phyloP scores from a whole-genome alignment of 352 stramenopile species.

The Pseudoperonospora humuli region DNA sequence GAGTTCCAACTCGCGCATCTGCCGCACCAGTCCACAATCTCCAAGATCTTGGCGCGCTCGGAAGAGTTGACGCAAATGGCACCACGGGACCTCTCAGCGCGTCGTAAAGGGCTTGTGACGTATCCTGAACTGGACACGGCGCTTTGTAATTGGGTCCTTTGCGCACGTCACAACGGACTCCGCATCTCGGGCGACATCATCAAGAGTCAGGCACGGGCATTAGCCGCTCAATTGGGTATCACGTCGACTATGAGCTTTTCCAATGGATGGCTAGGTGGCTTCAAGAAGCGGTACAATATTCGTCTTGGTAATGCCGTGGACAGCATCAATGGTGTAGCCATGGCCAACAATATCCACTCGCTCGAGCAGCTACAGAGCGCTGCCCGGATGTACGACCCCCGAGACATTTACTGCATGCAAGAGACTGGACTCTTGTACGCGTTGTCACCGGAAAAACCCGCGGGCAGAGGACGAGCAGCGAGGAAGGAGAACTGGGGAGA shows the following conservation, averaged over 20 bases:
- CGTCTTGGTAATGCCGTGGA: conserved; percentile 30
- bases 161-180: conserved; percentile 32
- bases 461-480: conserved; percentile 17
- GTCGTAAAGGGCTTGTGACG: conserved; percentile 36
- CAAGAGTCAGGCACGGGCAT: conserved; percentile 40
- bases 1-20: conserved; percentile 50
- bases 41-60: conserved; percentile 44
- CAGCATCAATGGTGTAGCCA: conserved; percentile 4
- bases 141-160: conserved; percentile 56
- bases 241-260: conserved; percentile 45
- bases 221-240: conserved; percentile 36
- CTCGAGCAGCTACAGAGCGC: conserved; percentile 32
- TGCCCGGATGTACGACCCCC: conserved; percentile 31
- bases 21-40: conserved; percentile 57
- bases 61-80: conserved; percentile 43
- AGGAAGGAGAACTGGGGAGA: conserved; percentile 18
- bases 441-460: conserved; percentile 40
- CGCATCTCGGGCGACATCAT: conserved; percentile 58
- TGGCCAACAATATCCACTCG: conserved; percentile 9
- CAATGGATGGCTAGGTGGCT: conserved; percentile 55
- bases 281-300: conserved; percentile 62
- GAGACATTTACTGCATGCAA: conserved; percentile 51
- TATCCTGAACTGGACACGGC: conserved; percentile 52
- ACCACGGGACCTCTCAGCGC: conserved; percentile 30
- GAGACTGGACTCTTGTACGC: conserved; percentile 46